Conservation (phyloP, 2,329 filamentous ascomycete species). For the Nemania diffusa region DNA sequence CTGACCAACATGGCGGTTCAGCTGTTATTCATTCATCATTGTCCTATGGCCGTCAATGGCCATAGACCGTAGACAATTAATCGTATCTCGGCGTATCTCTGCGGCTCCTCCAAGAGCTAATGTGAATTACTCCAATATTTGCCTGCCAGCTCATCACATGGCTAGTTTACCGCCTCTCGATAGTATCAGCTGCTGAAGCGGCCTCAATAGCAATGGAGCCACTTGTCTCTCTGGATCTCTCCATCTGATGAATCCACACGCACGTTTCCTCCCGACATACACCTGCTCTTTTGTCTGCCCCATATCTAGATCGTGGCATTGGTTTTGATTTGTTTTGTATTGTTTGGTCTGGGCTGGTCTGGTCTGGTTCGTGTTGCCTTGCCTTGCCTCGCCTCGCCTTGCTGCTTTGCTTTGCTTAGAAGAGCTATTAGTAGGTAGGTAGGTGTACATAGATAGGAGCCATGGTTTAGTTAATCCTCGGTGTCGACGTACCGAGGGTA, state of each 20-base stretch:
- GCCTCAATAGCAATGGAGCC: slow-evolving; percentile 33
- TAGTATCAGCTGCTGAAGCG: slow-evolving; percentile 16
- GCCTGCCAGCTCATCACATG: slow-evolving; percentile 35
- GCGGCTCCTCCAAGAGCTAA: slow-evolving; percentile 17
- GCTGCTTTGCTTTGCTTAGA: not conserved
- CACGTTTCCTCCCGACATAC: slow-evolving; percentile 9
- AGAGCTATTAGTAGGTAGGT: slow-evolving; percentile 6
- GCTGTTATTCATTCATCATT: not conserved
- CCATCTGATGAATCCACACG: slow-evolving; percentile 18
- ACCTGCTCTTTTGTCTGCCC: not conserved
- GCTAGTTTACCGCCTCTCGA: slow-evolving; percentile 24
- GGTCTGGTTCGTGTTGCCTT: no score
- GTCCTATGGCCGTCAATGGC: not conserved
- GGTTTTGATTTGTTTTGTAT: not conserved
- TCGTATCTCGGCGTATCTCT: slow-evolving; percentile 6
- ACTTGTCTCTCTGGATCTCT: slow-evolving; percentile 36
- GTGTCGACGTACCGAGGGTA: slow-evolving; percentile 26
- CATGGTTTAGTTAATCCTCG: slow-evolving; percentile 8
- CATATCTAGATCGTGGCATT: not conserved
- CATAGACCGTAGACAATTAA: not conserved
- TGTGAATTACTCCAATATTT: slow-evolving; percentile 30
- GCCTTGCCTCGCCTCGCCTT: not conserved
- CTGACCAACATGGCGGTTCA: not conserved
- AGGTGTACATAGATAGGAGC: not conserved
- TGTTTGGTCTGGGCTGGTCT: no score